Base-by-base conservation (phyloP, 1,284 basidiomycete species). In the Clitocybe nebularis region DNA sequence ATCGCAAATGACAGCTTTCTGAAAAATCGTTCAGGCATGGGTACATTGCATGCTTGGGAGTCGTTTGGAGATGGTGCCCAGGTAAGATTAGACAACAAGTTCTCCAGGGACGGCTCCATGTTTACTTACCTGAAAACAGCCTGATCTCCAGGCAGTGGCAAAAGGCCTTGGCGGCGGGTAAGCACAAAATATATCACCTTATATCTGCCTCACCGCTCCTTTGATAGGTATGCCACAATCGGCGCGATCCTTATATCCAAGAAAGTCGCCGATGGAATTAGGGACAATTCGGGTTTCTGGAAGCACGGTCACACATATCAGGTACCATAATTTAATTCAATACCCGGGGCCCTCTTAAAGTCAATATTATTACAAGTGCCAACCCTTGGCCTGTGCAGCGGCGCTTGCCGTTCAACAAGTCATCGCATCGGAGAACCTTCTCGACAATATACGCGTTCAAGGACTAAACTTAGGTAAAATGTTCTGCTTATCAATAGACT, bases 241-340 rank as follows among this genome's bases (percentile, higher is more conserved):
- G 87, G 87, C 9, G 89, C 87, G 0, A 71, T 89, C 3, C 74
- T 93, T 32, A 74, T 91, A 59, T 81, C 77, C n/a, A 73, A 81
- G 51, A 72, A 71, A 43, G 75, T 93, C 25, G 80, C 84, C 1
- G 71, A 79, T 42, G 88, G 81, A 3, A 73, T 93, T 46, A 70
- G 74, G 5, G 74, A 72, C 43, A 69, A 77, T 26, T 77, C 80
- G 5, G 88, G 85, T 20, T 66, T 83, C 49, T 81, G 82, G 74
- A 85, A 85, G 58, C 89, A 92, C 58, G 90, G 89, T 0, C 89
- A 92, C 60, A 93, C 90, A 0, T 93, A 89, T 59, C 89, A 91
- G 70, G 84, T 77, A 53, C 29, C 6, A 29, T 16, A 53, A 25
- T 17, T 34, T 26, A 19, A 24, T 17, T 17, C 21, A 5, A n/a